Evolutionary conservation across 1,139 yeast species (phyloP).

Genomic region (Yamadazyma taylorii): DNA sequence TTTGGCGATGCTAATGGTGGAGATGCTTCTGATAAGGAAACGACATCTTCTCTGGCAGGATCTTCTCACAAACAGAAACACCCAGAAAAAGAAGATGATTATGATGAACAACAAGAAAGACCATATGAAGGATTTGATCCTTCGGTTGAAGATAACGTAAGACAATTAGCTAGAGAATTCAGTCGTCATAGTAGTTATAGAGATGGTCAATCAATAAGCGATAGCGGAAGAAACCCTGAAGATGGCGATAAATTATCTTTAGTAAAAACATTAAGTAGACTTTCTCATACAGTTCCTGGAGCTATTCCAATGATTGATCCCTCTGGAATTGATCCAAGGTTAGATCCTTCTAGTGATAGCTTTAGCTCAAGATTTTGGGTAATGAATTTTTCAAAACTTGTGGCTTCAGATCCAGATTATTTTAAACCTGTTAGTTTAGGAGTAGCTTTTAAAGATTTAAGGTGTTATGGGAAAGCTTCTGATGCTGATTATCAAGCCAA

Average conservation of each 20-base stretch:
- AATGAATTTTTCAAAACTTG: constrained; percentile 58
- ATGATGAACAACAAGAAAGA: constrained; percentile 1
- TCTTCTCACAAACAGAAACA: too few relatives aligned
- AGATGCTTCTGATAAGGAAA: too few relatives aligned
- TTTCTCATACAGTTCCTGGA: constrained; percentile 51
- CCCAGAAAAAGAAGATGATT: too few relatives aligned
- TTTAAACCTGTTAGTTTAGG: constrained; percentile 69
- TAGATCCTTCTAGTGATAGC: constrained; percentile 44
- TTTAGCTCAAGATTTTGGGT: constrained; percentile 73
- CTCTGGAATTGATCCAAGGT: constrained; percentile 11
- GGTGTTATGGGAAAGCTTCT: constrained; percentile 73
- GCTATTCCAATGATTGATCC: constrained; percentile 30
- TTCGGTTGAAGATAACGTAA: constrained; percentile 10
- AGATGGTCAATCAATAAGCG: constrained; percentile 9
- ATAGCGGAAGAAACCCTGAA: neutral
- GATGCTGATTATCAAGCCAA: constrained; percentile 82
- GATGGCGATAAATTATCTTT: constrained; percentile 8
- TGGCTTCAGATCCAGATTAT: constrained; percentile 55
- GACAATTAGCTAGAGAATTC: constrained; percentile 12
- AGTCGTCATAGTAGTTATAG: constrained; percentile 11
- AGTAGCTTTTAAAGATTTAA: constrained; percentile 62
- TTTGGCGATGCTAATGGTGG: too few relatives aligned
- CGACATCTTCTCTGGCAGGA: too few relatives aligned
- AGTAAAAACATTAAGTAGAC: constrained; percentile 33
- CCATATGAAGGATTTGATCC: constrained; percentile 10